Evolutionary conservation across 176 grass and related monocot species (phyloP).

Genomic region (Ensete ventricosum): DNA sequence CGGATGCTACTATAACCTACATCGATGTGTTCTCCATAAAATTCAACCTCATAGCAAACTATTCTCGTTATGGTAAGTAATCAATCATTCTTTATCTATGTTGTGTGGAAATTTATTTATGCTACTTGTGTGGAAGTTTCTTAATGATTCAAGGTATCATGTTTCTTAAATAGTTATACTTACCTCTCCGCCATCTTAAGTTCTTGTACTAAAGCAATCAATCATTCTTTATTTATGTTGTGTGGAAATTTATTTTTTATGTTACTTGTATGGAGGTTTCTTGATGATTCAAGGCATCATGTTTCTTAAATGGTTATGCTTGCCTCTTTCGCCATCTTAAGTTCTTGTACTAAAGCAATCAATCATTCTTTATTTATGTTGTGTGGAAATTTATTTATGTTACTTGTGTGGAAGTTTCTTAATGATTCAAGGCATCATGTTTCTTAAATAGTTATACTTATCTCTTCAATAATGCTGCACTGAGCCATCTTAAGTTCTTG

Average conservation of each 20-base stretch:
- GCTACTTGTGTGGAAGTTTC: background rate
- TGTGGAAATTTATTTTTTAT: background rate
- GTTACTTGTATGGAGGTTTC: background rate
- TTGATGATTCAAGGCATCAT: background rate
- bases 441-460: background rate
- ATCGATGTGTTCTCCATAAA: conserved; percentile 90
- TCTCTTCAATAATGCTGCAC: background rate
- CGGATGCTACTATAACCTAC: conserved; percentile 70
- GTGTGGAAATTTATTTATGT: background rate
- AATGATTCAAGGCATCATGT: no score
- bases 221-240: background rate
- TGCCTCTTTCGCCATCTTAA: background rate
- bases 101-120: background rate
- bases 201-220: conserved; percentile 18
- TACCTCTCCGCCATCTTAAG: background rate
- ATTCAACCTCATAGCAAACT: conserved; percentile 59
- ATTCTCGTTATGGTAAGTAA: conserved; percentile 80
- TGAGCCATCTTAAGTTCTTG: background rate
- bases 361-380: background rate
- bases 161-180: background rate
- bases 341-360: conserved; percentile 20
- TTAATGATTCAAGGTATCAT: background rate
- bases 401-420: background rate
- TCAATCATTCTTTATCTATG: background rate
- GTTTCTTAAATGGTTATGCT: background rate